Conservation (phyloP, 495 filamentous ascomycete species). For the Tuber indicum region DNA sequence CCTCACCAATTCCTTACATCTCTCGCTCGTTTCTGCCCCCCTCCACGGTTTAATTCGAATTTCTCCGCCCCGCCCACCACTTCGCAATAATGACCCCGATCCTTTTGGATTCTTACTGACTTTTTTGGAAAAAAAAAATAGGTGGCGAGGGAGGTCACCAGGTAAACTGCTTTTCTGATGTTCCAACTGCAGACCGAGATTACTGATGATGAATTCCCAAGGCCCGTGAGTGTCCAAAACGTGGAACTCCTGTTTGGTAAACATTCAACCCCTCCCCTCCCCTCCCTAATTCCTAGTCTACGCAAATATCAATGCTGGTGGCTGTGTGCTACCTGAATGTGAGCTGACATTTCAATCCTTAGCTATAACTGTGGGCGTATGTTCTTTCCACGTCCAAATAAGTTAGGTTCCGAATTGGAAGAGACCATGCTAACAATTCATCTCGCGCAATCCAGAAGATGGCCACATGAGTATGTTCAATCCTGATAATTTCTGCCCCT, state of each 20-base stretch:
- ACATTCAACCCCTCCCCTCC: slow-evolving; percentile 25
- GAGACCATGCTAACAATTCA: slow-evolving; percentile 33
- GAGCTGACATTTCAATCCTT: slow-evolving; percentile 41
- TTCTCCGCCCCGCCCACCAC: slow-evolving; percentile 12
- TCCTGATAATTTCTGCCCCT: slow-evolving; percentile 6
- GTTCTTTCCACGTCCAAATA: slow-evolving; percentile 37
- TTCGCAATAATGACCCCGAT: slow-evolving; percentile 5
- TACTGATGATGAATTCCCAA: slow-evolving; percentile 44
- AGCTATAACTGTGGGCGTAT: slow-evolving; percentile 76
- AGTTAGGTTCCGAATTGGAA: slow-evolving; percentile 46
- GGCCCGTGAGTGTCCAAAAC: slow-evolving; percentile 92
- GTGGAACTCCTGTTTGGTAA: slow-evolving; percentile 85
- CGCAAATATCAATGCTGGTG: background rate
- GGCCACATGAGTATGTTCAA: slow-evolving; percentile 76
- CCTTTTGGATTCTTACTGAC: slow-evolving; percentile 22
- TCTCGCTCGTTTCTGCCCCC: slow-evolving; percentile 20
- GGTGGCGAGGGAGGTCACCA: slow-evolving; percentile 72
- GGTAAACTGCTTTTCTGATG: slow-evolving; percentile 44
- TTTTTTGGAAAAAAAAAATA: slow-evolving; percentile 42
- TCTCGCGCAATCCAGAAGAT: slow-evolving; percentile 49
- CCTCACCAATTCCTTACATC: slow-evolving; percentile 3
- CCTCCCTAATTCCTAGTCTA: slow-evolving; percentile 6
- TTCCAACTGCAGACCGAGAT: slow-evolving; percentile 21
- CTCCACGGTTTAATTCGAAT: slow-evolving; percentile 9
- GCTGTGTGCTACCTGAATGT: slow-evolving; percentile 8